These are phyloP conservation scores for Sporopachydermia quercuum DNA, from an alignment of 805 yeast species.

Conservation along the genomic window DNA sequence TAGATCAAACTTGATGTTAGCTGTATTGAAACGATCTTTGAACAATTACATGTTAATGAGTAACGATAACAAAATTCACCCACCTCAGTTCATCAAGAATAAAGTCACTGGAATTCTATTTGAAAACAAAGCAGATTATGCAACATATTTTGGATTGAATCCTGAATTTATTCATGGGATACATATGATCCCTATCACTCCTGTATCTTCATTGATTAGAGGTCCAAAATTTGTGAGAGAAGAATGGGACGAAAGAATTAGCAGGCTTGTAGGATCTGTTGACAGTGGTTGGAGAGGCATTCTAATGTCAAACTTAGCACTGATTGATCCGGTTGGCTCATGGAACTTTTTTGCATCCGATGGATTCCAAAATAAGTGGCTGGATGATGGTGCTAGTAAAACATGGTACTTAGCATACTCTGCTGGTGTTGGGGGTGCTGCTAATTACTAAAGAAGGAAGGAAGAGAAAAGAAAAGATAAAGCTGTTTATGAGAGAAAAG, in stretches of 20 bases:
- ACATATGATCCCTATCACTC: slow-evolving; percentile 63
- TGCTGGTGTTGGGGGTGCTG: slow-evolving; percentile 31
- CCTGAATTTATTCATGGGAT: slow-evolving; percentile 61
- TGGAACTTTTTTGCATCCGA: slow-evolving; percentile 44
- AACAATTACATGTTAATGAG: slow-evolving; percentile 37
- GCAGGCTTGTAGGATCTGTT: slow-evolving; percentile 24
- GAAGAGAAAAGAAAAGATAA: no score
- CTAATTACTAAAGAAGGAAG: no score
- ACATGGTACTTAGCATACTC: slow-evolving; percentile 78
- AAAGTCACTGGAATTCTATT: slow-evolving; percentile 55
- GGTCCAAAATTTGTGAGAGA: slow-evolving; percentile 31
- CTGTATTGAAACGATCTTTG: slow-evolving; percentile 39
- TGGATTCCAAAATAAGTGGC: slow-evolving; percentile 35
- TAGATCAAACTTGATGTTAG: slow-evolving; percentile 43
- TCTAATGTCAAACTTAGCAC: slow-evolving; percentile 58
- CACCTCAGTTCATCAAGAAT: slow-evolving; percentile 35
- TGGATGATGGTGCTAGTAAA: slow-evolving; percentile 76
- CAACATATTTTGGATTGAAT: slow-evolving; percentile 53
- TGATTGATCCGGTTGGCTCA: slow-evolving; percentile 50
- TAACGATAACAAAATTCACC: slow-evolving; percentile 35
- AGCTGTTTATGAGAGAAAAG: no score
- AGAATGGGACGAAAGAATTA: slow-evolving; percentile 25
- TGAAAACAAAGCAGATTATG: slow-evolving; percentile 59
- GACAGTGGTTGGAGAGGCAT: slow-evolving; percentile 57
- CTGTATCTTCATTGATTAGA: slow-evolving; percentile 42